These are phyloP conservation scores for Liriodendron chinense DNA, from an alignment of 164 flowering plant species.

Conservation along the genomic window DNA sequence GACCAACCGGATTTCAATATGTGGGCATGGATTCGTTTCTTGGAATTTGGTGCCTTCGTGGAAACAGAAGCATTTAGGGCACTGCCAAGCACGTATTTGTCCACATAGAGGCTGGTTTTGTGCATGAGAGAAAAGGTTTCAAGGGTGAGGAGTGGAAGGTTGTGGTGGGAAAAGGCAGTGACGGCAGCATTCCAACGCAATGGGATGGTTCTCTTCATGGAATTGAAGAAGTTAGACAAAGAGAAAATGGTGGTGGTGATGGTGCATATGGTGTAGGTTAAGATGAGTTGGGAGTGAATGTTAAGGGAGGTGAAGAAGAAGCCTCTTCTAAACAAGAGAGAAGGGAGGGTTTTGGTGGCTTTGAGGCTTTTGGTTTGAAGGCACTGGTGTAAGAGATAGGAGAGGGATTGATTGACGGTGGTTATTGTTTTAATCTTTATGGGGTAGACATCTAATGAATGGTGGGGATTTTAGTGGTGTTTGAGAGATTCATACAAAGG, in stretches of 20 bases:
- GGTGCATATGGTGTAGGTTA: conserved; percentile 38
- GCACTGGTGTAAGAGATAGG: conserved; percentile 26
- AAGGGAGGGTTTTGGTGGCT: conserved; percentile 40
- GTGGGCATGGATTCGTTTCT: conserved; percentile 45
- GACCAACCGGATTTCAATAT: conserved; percentile 54
- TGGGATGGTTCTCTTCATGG: conserved; percentile 37
- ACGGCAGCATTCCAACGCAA: conserved; percentile 52
- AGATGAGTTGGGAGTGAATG: conserved; percentile 40
- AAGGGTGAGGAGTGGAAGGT: conserved; percentile 39
- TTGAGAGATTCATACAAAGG: too few relatives aligned
- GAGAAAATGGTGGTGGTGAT: conserved; percentile 13
- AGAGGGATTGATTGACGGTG: conserved; percentile 7
- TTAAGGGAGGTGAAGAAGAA: conserved; percentile 26
- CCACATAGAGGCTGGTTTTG: conserved; percentile 33
- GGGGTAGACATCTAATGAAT: conserved; percentile 14
- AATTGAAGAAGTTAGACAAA: conserved; percentile 35
- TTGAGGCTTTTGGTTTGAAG: conserved; percentile 32
- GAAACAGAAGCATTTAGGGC: conserved; percentile 43
- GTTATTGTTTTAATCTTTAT: neutral
- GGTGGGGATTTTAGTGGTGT: too few relatives aligned
- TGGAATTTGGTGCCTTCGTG: conserved; percentile 25
- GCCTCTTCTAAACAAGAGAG: conserved; percentile 39
- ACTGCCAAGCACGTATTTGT: conserved; percentile 55
- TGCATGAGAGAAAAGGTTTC: conserved; percentile 57
- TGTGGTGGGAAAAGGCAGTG: conserved; percentile 43